Conservation (phyloP, 2,329 filamentous ascomycete genomes). For the Dichotomopilus funicola region DNA sequence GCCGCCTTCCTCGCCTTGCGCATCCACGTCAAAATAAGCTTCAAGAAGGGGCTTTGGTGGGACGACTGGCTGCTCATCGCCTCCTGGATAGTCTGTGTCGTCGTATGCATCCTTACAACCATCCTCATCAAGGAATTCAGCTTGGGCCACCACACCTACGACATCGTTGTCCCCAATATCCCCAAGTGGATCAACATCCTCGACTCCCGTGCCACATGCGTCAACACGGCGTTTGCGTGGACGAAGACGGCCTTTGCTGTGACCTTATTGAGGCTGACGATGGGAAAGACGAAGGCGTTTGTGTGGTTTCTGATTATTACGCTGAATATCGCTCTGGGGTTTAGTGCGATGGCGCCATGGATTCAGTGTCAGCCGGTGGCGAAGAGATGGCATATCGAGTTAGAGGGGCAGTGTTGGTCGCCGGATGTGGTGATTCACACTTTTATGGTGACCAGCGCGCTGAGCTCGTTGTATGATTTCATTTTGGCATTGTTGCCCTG, state of each 20-base stretch:
- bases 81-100: neutral
- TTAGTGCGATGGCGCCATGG: neutral
- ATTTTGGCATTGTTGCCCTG: neutral
- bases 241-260: constrained; percentile 1
- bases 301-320: constrained; percentile 4
- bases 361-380: neutral
- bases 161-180: neutral
- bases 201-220: neutral
- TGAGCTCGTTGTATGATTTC: neutral
- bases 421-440: neutral
- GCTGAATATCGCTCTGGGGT: neutral
- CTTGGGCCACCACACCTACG: neutral
- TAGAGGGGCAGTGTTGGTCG: neutral
- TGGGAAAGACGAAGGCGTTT: neutral
- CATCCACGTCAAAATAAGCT: neutral
- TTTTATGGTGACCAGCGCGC: neutral
- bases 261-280: neutral
- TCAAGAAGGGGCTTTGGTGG: neutral
- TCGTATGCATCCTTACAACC: neutral
- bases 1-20: neutral
- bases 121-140: neutral
- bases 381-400: neutral
- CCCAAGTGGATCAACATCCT: neutral
- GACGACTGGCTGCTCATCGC: neutral
- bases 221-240: neutral